phyloP scores from a whole-genome alignment of 306 rosid genomes.

The Prunus mume region DNA sequence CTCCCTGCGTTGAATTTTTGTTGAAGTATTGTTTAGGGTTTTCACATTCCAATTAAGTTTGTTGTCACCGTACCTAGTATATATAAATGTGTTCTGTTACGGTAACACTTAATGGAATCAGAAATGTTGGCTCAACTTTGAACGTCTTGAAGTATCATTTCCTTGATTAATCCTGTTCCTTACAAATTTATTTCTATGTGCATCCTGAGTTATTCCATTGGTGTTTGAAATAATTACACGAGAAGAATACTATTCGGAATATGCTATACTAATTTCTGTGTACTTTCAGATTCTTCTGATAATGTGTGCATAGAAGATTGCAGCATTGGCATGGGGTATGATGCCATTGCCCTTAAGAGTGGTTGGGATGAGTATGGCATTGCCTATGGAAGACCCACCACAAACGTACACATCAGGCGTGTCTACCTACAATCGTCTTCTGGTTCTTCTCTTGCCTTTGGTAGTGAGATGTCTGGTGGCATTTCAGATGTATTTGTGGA shows the following conservation, averaged over 20 bases:
- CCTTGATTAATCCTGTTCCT: not conserved
- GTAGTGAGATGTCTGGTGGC: slow-evolving; percentile 98
- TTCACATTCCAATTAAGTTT: not conserved
- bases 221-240: not conserved
- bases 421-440: slow-evolving; percentile 64
- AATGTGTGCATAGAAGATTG: slow-evolving; percentile 90
- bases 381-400: slow-evolving; percentile 80
- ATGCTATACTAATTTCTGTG: not conserved
- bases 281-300: slow-evolving; percentile 83
- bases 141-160: not conserved
- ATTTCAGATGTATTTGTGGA: slow-evolving; percentile 71
- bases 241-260: not conserved
- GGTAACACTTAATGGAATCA: not conserved
- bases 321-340: slow-evolving; percentile 63
- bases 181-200: not conserved
- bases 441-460: slow-evolving; percentile 80
- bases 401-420: slow-evolving; percentile 69
- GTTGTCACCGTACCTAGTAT: not conserved
- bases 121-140: not conserved
- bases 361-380: slow-evolving; percentile 99
- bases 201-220: not conserved
- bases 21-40: not conserved
- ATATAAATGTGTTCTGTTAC: not conserved
- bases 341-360: slow-evolving; percentile 85
- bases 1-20: slow-evolving; percentile 1